phyloP scores from a whole-genome alignment of 306 rosid genomes.

The Gillenia trifoliata region DNA sequence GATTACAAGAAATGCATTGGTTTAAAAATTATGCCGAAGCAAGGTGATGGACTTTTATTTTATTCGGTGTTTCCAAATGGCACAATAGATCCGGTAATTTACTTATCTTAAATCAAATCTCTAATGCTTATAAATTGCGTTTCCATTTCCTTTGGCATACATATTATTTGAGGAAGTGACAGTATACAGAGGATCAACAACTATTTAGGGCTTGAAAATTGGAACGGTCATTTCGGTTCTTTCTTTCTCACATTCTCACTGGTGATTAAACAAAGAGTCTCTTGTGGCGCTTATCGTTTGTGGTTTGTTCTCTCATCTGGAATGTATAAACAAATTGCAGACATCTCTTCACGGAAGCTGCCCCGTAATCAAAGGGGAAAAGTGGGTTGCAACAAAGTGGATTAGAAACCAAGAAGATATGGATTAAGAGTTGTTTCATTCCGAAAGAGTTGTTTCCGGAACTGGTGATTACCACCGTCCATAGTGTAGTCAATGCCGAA shows the following conservation, averaged over 20 bases:
- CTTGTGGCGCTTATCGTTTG: neutral
- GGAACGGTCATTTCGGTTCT: neutral
- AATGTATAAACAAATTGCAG: constrained; percentile 30
- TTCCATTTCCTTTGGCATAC: neutral
- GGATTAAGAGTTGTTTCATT: neutral
- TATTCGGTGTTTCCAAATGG: constrained; percentile 56
- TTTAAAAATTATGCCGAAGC: constrained; percentile 58
- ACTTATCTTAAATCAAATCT: neutral
- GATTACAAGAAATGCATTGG: constrained; percentile 55
- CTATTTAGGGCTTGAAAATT: neutral
- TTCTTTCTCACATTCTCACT: neutral
- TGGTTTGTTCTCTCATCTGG: neutral
- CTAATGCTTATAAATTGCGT: neutral
- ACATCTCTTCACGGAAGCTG: constrained; percentile 69
- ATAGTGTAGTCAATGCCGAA: neutral
- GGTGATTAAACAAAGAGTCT: neutral
- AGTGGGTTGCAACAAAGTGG: constrained; percentile 77
- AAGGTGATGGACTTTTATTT: constrained; percentile 63
- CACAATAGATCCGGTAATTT: constrained; percentile 46
- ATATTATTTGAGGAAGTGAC: neutral
- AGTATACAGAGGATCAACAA: neutral
- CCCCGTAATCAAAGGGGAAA: constrained; percentile 60
- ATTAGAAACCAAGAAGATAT: constrained; percentile 36
- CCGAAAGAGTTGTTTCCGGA: neutral
- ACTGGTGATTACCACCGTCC: neutral